Evolutionary conservation across 2,329 filamentous ascomycete species (phyloP), one percentile per base, ranked within the genome.

Genomic region (Alternaria atra): DNA sequence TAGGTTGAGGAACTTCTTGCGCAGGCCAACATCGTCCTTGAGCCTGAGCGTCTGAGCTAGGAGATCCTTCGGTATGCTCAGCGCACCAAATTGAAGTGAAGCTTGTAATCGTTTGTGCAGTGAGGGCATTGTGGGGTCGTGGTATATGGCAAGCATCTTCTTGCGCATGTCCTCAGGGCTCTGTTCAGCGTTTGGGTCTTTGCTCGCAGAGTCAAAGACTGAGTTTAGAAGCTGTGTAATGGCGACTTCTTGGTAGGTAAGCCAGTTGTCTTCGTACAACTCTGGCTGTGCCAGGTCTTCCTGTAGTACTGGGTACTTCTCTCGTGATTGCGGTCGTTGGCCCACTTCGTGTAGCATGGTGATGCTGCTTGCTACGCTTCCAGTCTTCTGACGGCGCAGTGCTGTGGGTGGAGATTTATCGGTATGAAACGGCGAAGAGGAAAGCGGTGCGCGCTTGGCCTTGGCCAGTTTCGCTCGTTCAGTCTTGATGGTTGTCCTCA

Each of bases 181-280:
- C 67, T 68, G 74, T 15, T 78, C 73, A 6, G 61, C 63, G 34
- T 74, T 73, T 4, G 67, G 63, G 52, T 71, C 64, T 37, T 63
- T 68, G 40, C 48, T 65, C 0, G 78, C 74, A 5, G 79, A 72
- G 35, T 82, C 74, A 66, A 88, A 86, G 48, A 89, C 76, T 13
- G 79, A 79, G 71, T 90, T 90, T 47, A 87, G 73, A 6, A 89
- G 78, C 69, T 89, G 87, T 0, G 86, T 86, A 44, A 90, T 83
- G 37, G 86, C 84, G 23, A 85, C 78, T 69, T 90, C 87, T 69
- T 90, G 87, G 61, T 89, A 84, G 12, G 80, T 81, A 37, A 90
- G 83, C 87, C 87, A 90, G 57, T 84, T 81, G 46, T 89, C 86
- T 68, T 89, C 87, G 71, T 89, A 89, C 64, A 90, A 79, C 54